These are phyloP conservation scores for Aphanomyces euteiches DNA, from an alignment of 352 stramenopile genomes.

Conservation along the genomic window DNA sequence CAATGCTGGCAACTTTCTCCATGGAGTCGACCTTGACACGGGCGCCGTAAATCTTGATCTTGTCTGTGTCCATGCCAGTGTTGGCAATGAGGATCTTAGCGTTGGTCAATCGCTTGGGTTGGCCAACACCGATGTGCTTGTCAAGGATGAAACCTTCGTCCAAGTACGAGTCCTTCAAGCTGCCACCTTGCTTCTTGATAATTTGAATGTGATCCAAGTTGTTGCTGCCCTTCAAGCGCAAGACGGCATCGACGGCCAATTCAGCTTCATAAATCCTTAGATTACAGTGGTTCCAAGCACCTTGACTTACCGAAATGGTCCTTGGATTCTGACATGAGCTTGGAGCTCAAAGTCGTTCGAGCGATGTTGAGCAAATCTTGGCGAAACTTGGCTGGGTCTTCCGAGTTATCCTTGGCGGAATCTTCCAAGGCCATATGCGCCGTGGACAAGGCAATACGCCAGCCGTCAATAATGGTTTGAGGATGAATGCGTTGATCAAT, in stretches of 20 bases:
- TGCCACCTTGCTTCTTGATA: conserved; percentile 97
- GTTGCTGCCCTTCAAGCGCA: conserved; percentile 91
- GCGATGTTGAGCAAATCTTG: conserved; percentile 97
- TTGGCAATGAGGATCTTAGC: conserved; percentile 99
- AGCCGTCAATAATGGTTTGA: conserved; percentile 98
- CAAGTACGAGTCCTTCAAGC: conserved; percentile 96
- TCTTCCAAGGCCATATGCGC: conserved; percentile 88
- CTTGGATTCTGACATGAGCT: conserved; percentile 98
- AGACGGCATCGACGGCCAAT: conserved; percentile 95
- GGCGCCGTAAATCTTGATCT: conserved; percentile 99
- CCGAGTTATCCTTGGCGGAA: conserved; percentile 77
- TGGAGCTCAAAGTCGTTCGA: conserved; percentile 97
- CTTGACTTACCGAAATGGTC: conserved; percentile 84
- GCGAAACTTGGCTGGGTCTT: conserved; percentile 84
- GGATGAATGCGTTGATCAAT: conserved; percentile 95
- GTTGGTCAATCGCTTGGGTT: conserved; percentile 96
- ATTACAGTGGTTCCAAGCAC: no score
- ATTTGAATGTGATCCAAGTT: conserved; percentile 99
- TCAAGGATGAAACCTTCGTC: conserved; percentile 98
- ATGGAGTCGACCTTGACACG: conserved; percentile 97
- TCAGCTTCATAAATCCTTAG: conserved; percentile 34
- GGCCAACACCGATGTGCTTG: conserved; percentile 94
- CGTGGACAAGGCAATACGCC: conserved; percentile 89
- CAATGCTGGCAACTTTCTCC: conserved; percentile 98
- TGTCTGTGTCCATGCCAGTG: conserved; percentile 99